Conservation (phyloP, 495 filamentous ascomycete species). For the Echria macrotheca region DNA sequence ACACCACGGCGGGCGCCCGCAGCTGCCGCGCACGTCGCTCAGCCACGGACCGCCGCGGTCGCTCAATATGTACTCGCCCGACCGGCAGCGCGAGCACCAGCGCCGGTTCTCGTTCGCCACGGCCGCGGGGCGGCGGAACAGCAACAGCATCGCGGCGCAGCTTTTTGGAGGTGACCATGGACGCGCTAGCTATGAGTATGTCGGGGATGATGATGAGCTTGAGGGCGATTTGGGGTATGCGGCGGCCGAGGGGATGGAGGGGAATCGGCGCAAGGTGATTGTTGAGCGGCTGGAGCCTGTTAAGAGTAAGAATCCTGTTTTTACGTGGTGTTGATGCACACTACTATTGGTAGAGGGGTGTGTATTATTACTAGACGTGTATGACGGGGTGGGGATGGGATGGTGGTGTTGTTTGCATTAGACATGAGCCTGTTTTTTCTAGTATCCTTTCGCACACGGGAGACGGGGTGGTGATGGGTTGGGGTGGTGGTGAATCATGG, state of each 20-base stretch:
- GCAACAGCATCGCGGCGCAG: slow-evolving; percentile 40
- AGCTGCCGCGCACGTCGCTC: slow-evolving; percentile 15
- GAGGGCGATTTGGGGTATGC: slow-evolving; percentile 95
- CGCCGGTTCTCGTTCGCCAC: slow-evolving; percentile 40
- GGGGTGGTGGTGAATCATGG: neutral
- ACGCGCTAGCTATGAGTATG: slow-evolving; percentile 43
- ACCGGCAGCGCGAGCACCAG: slow-evolving; percentile 29
- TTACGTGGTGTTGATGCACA: slow-evolving; percentile 84
- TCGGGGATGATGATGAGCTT: slow-evolving; percentile 51
- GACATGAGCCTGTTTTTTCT: no score
- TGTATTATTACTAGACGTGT: no score
- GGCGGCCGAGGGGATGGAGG: slow-evolving; percentile 88
- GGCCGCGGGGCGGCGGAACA: slow-evolving; percentile 28
- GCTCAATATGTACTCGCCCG: slow-evolving; percentile 39
- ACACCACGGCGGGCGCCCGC: slow-evolving; percentile 9
- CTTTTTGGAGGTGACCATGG: slow-evolving; percentile 46
- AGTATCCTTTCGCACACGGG: no score
- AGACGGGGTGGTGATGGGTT: no score
- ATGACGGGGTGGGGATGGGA: no score
- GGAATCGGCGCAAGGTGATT: slow-evolving; percentile 84
- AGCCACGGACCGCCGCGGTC: slow-evolving; percentile 33
- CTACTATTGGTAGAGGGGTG: no score
- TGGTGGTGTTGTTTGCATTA: no score
- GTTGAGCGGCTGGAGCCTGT: slow-evolving; percentile 93
- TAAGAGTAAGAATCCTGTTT: slow-evolving; percentile 90